These are phyloP conservation scores for Endothia cerciana DNA, from an alignment of 2,329 filamentous ascomycete genomes.

Conservation along the genomic window DNA sequence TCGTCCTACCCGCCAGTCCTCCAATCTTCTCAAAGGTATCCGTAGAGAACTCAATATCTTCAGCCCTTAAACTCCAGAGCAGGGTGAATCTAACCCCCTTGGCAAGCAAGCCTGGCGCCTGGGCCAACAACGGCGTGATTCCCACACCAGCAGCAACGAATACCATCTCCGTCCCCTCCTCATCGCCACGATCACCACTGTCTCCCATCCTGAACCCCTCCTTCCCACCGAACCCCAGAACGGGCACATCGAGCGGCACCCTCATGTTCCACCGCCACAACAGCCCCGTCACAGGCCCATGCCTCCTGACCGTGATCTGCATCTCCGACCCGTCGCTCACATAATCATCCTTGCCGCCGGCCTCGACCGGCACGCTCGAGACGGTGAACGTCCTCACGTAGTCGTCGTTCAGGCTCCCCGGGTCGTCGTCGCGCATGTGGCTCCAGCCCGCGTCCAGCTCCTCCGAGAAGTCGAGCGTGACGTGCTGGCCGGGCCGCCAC, in stretches of 20 bases:
- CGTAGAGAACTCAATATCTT: constrained; percentile 65
- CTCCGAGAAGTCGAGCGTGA: constrained; percentile 71
- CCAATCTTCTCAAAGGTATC: constrained; percentile 60
- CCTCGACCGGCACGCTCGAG: constrained; percentile 57
- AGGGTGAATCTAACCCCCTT: constrained; percentile 52
- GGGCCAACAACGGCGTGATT: constrained; percentile 79
- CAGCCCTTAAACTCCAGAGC: constrained; percentile 68
- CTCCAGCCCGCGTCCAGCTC: constrained; percentile 75
- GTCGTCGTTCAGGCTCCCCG: constrained; percentile 81
- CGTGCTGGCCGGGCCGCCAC: constrained; percentile 76
- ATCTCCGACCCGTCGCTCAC: constrained; percentile 51
- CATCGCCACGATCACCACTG: constrained; percentile 35
- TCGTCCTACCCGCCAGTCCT: constrained; percentile 55
- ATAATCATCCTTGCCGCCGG: constrained; percentile 10
- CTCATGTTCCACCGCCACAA: constrained; percentile 62
- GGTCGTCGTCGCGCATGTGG: constrained; percentile 85
- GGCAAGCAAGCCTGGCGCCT: constrained; percentile 55
- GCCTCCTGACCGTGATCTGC: constrained; percentile 72
- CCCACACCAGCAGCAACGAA: constrained; percentile 83
- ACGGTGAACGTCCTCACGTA: constrained; percentile 84
- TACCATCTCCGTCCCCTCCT: constrained; percentile 42
- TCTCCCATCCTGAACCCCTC: constrained; percentile 46
- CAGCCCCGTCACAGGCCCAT: constrained; percentile 70
- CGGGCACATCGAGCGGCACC: constrained; percentile 62
- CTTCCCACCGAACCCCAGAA: constrained; percentile 75